Evolutionary conservation across 179 eudicot species (phyloP), one percentile per base, ranked within the genome.

Genomic region (Pouteria campechiana): DNA sequence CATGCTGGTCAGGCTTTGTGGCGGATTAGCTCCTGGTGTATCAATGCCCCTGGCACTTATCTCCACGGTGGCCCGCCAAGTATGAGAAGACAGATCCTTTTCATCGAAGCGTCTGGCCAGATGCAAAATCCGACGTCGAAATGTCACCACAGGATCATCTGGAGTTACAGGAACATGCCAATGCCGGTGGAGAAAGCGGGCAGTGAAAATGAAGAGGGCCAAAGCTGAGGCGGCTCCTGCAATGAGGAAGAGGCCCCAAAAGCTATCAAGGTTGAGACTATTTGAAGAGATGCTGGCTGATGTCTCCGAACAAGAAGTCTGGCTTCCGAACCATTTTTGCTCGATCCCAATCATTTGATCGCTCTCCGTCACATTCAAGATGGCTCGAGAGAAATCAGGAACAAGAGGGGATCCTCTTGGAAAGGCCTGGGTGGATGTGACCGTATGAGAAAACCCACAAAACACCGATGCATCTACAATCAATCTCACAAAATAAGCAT

Each of bases 351-450:
- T 30, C 70, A 72, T 64, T 20, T 33, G 37, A 2, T 43, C 36
- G 8, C 55, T 60, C 52, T 79, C 76, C n/a, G 54, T 57, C 0
- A 72, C 24, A 1, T 50, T 55, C 11, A 72, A 37, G n/a, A 68
- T 49, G 24, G 76, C 79, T 41, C 54, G 40, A 1, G 87, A 75
- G n/a, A 79, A 45, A 17, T 72, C 69, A 3, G 50, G 28, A 2
- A 68, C 71, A 4, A 68, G 47, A 2, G 69, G 78, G 5, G 86
- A 74, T 5, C 72, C 81, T 30, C 28, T 56, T 7, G 66, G 69
- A 16, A 79, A 74, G 3, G 39, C 76, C 83, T 76, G 44, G n/a
- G n/a, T n/a, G n/a, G n/a, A n/a, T n/a, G n/a, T n/a, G n/a, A n/a
- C n/a, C 27, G 31, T 11, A 6, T 18, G 16, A 2, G 8, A 27